Evolutionary conservation across 2,329 filamentous ascomycete genomes (phyloP).

Genomic region (Venturiaceae sp.): DNA sequence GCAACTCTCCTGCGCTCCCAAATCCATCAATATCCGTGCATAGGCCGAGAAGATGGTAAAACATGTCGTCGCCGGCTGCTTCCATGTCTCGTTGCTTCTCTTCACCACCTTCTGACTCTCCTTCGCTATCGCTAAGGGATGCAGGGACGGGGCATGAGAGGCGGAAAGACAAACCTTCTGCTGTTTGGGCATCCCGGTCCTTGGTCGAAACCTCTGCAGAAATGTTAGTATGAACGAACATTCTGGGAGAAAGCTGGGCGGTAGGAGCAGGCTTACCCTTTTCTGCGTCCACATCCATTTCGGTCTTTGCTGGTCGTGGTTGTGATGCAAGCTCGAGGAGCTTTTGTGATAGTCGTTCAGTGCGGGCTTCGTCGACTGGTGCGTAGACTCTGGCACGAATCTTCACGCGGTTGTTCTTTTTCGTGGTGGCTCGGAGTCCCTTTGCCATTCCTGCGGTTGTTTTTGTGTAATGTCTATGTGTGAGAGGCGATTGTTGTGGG

Average conservation of each 20-base stretch:
- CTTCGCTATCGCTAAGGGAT: constrained; percentile 9
- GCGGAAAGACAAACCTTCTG: constrained; percentile 15
- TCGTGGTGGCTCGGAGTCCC: constrained; percentile 66
- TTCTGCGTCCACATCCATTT: constrained; percentile 37
- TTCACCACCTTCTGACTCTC: neutral
- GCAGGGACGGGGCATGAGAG: constrained; percentile 10
- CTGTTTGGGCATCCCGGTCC: constrained; percentile 11
- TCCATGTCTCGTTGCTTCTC: constrained; percentile 5
- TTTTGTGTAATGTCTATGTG: neutral
- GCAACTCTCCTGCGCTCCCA: neutral
- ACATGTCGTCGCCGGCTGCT: constrained; percentile 5
- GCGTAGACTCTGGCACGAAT: constrained; percentile 77
- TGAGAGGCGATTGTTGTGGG: neutral
- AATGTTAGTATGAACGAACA: constrained; percentile 9
- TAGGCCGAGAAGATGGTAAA: constrained; percentile 6
- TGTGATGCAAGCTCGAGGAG: constrained; percentile 70
- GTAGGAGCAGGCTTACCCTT: constrained; percentile 16
- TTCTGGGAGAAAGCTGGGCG: constrained; percentile 2
- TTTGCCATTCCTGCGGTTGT: constrained; percentile 62
- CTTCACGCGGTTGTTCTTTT: constrained; percentile 74
- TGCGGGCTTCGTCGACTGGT: constrained; percentile 68
- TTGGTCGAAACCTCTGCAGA: constrained; percentile 10
- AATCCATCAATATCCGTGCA: constrained; percentile 3
- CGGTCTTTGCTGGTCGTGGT: constrained; percentile 50
- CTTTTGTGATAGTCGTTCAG: constrained; percentile 76